Evolutionary conservation across 805 yeast species (phyloP), one percentile per base, ranked within the genome.

Genomic region (Metschnikowia corniflorae): DNA sequence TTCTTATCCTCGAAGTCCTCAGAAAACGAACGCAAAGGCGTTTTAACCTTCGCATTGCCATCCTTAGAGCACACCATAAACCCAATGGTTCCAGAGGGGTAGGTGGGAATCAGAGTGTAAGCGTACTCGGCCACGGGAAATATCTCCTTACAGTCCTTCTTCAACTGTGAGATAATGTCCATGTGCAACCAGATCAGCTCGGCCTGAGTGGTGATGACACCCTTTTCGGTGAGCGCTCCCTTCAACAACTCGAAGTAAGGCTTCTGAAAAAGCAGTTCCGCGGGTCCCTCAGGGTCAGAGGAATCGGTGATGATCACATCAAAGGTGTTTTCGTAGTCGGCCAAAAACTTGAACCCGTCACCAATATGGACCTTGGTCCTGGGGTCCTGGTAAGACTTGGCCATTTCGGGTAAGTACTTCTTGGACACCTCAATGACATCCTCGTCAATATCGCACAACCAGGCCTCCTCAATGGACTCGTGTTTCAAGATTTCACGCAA

Each of bases 261-360:
- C 61, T 85, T 82, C 70, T 89, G 95, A 78, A 93, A 93, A 35
- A 91, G 75, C 24, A 86, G 73, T 63, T 82, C 96, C 33, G 97
- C 97, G 22, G 98, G 97, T 39, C 97, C 98, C 64, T 91, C 97
- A 33, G 97, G 97, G 65, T 91, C 97, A 22, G 96, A 86, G 20
- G 97, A 88, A 62, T 91, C 98, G 34, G 97, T 91, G 63, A 91
- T 84, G 63, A 91, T 91, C 31, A 89, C 97, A 60, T 91, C 98
- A 54, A 86, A 91, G 39, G 86, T 77, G 70, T 86, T 83, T 62
- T 80, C 79, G 71, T 83, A 68, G 54, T 84, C 85, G 43, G 82
- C 81, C 60, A 91, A 75, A 68, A 86, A 91, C 71, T 91, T 88
- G 75, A 91, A 91, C n/a, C 98, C 98, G 61, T 91, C 98, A 48